Conservation (phyloP, 176 grass and related monocot genomes). For the Puccinellia tenuiflora region DNA sequence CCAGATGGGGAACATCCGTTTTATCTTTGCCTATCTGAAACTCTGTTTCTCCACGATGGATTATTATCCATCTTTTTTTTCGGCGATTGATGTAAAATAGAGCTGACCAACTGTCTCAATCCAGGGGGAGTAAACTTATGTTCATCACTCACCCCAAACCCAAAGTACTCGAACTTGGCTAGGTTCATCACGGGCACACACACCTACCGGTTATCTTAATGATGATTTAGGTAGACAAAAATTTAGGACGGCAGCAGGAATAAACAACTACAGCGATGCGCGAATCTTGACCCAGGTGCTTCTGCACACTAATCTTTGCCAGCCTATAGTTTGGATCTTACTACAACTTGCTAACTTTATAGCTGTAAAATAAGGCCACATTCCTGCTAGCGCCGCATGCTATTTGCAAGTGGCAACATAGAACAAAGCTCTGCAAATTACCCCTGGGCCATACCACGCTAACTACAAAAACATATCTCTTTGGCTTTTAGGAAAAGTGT, state of each 20-base stretch:
- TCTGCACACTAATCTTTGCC: neutral
- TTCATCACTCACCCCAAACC: no score
- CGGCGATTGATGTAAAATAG: neutral
- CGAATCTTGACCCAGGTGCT: neutral
- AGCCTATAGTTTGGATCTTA: neutral
- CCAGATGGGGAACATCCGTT: neutral
- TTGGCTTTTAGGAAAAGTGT: neutral
- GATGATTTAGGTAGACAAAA: neutral
- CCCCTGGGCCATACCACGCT: neutral
- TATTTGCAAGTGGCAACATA: neutral
- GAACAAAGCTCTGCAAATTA: neutral
- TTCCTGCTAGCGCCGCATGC: neutral
- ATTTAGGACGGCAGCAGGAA: neutral
- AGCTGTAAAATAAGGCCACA: neutral
- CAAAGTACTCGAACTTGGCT: neutral
- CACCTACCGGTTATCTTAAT: neutral
- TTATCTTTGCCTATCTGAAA: neutral
- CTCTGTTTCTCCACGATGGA: neutral
- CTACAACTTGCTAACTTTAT: neutral
- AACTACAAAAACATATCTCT: neutral
- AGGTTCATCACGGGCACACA: neutral
- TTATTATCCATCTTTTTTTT: neutral
- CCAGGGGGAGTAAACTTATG: neutral
- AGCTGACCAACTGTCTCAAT: neutral
- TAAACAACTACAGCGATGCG: neutral